Base-by-base conservation (phyloP, 257 asterid genomes). In the Lavandula angustifolia region DNA sequence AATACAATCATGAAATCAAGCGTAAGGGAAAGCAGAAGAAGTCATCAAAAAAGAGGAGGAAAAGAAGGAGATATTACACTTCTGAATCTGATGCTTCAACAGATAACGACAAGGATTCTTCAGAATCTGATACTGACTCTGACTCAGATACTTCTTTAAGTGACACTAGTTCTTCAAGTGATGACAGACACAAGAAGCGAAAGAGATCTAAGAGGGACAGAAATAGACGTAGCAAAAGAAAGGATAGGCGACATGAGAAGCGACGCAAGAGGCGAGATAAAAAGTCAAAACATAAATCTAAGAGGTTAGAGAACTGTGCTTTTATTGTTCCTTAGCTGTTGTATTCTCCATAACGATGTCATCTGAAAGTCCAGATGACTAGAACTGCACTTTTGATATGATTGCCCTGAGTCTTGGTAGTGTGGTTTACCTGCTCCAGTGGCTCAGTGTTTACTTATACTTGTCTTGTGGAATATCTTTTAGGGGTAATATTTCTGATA, bases 1-100 rank as follows among this genome's bases (percentile, higher is more conserved):
- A 72, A 56, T 73, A 66, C 68, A 81, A 64, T 69, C 68, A 77
- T 2, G 85, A 84, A 66, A 73, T 78, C 3, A 83, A 78, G 31
- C 85, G 78, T 52, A 85, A 83, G 68, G 84, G 85, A 53, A 94
- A 80, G 87, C 96, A 83, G 83, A 94, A 83, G 78, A 94, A 82
- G 73, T 78, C 95, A 43, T 79, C 84, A 1, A 86, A 76, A 76
- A 91, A 73, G 70, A 87, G 77, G 79, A 83, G 90, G 82, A 94
- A 79, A 74, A 85, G 89, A 67, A 80, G 94, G 82, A 81, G 79
- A 79, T 78, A 90, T 63, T 86, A 82, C 69, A 74, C 95, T 18
- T 84, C 99, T 9, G 99, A 94, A 38, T 94, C 98, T 41, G 96
- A 90, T 22, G 87, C 85, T 72, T 81, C 94, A 27, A 69, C 95